Evolutionary conservation across 352 stramenopile genomes (phyloP).

Genomic region (Phytophthora palmivora): DNA sequence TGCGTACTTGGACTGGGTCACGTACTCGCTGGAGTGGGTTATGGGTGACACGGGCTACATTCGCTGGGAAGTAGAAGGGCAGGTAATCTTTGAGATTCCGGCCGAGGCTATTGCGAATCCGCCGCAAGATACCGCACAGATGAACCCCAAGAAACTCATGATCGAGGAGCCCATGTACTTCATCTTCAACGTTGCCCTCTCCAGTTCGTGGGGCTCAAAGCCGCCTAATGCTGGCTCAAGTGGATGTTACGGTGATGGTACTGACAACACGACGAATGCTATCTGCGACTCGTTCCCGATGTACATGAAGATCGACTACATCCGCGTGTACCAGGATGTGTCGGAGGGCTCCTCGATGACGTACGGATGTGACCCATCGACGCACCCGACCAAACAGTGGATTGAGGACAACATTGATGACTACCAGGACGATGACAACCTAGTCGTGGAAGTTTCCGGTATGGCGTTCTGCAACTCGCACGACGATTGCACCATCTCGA

Average conservation of each 20-base stretch:
- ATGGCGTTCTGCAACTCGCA: constrained; percentile 55
- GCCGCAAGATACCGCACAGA: constrained; percentile 52
- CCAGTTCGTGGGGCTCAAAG: constrained; percentile 77
- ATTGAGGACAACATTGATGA: constrained; percentile 73
- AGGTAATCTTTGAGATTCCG: constrained; percentile 90
- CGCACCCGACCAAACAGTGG: constrained; percentile 67
- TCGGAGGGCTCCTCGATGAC: constrained; percentile 42
- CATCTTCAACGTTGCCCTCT: constrained; percentile 95
- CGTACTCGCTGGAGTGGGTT: constrained; percentile 76
- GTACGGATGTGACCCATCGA: constrained; percentile 54
- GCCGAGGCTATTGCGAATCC: constrained; percentile 56
- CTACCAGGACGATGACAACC: constrained; percentile 64
- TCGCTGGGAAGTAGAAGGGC: constrained; percentile 76
- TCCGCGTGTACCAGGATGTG: constrained; percentile 67
- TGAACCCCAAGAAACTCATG: constrained; percentile 93
- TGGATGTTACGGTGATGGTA: constrained; percentile 51
- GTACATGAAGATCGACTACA: constrained; percentile 83
- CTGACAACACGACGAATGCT: constrained; percentile 28
- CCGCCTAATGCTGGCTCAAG: constrained; percentile 56
- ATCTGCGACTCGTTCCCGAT: constrained; percentile 74
- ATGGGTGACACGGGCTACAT: constrained; percentile 55
- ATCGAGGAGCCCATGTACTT: constrained; percentile 94
- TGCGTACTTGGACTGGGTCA: constrained; percentile 87
- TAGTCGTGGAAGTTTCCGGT: constrained; percentile 46
- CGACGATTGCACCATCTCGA: constrained; percentile 56